phyloP scores from a whole-genome alignment of 2,329 filamentous ascomycete genomes.

The Diaporthe batatas region DNA sequence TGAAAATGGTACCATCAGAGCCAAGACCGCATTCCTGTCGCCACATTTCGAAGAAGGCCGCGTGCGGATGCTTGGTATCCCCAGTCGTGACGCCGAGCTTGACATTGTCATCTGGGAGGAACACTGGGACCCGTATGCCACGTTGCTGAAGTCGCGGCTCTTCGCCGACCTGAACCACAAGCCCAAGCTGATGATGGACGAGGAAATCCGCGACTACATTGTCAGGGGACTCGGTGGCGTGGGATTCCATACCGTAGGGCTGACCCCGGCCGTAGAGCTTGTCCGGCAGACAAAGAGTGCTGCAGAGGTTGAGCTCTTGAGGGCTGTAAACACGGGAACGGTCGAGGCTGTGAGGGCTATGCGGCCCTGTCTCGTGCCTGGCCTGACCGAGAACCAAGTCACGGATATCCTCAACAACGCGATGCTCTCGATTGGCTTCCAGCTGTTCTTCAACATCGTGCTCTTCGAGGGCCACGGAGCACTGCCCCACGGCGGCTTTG shows the following conservation, averaged over 20 bases:
- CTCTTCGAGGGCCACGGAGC: conserved; percentile 70
- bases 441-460: conserved; percentile 74
- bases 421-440: conserved; percentile 65
- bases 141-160: conserved; percentile 60
- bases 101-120: conserved; percentile 73
- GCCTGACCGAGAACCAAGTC: conserved; percentile 70
- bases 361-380: conserved; percentile 65
- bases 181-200: conserved; percentile 71
- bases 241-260: conserved; percentile 69
- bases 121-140: conserved; percentile 74
- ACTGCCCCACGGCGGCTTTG: conserved; percentile 66
- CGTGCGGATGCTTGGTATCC: conserved; percentile 70
- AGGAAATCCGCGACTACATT: conserved; percentile 75
- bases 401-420: conserved; percentile 67
- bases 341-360: conserved; percentile 72
- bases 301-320: conserved; percentile 68
- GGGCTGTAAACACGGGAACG: conserved; percentile 74
- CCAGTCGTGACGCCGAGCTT: conserved; percentile 61
- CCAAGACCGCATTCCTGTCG: conserved; percentile 69
- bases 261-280: conserved; percentile 67
- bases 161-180: conserved; percentile 48
- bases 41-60: conserved; percentile 73
- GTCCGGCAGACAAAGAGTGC: conserved; percentile 70
- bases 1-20: conserved; percentile 56
- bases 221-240: conserved; percentile 65